Evolutionary conservation across 2,329 filamentous ascomycete species (phyloP).

Genomic region (Stemphylium vesicarium): DNA sequence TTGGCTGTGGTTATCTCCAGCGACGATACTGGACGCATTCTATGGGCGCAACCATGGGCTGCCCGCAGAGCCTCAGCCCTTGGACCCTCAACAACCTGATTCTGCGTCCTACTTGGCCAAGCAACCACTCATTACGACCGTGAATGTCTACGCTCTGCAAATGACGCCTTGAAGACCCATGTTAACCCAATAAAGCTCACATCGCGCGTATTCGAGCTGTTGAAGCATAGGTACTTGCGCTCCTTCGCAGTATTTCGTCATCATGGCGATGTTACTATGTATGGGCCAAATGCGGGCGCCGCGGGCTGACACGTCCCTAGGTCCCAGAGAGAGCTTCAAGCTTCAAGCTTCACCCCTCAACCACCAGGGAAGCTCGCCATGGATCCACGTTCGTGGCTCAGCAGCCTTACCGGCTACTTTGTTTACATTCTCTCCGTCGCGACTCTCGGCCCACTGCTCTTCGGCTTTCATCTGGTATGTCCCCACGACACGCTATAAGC

Average conservation of each 20-base stretch:
- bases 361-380: slow-evolving; percentile 35
- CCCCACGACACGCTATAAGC: background rate
- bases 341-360: background rate
- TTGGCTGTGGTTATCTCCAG: too few species aligned
- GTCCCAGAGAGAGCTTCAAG: background rate
- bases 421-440: slow-evolving; percentile 76
- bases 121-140: background rate
- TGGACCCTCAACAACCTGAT: background rate
- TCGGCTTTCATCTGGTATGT: slow-evolving; percentile 87
- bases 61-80: slow-evolving; percentile 14
- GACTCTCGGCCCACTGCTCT: slow-evolving; percentile 88
- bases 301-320: slow-evolving; percentile 9
- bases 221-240: slow-evolving; percentile 16
- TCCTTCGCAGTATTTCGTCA: slow-evolving; percentile 10
- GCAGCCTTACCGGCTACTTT: slow-evolving; percentile 74
- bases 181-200: background rate
- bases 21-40: background rate
- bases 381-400: slow-evolving; percentile 48
- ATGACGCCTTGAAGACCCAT: background rate
- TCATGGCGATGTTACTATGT: slow-evolving; percentile 16
- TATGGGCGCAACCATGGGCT: background rate
- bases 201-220: background rate
- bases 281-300: slow-evolving; percentile 3
- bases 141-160: background rate
- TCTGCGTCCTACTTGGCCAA: too few species aligned